These are phyloP conservation scores for Nannochloris sp. DNA, from an alignment of 139 green algal genomes.

Conservation along the genomic window DNA sequence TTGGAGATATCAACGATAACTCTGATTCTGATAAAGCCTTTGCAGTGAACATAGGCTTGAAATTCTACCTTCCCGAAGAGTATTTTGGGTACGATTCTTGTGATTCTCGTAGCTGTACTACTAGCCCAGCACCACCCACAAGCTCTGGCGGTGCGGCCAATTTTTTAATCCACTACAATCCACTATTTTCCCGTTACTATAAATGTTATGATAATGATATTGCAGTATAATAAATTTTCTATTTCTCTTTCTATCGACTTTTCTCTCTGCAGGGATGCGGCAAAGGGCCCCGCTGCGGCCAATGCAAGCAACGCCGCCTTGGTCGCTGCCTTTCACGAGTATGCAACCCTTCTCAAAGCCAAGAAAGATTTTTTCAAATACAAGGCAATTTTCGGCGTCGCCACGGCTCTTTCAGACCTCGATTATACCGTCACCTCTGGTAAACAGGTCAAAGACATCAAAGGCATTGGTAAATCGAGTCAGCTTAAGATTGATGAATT, in stretches of 20 bases:
- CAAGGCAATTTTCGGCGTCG: neutral
- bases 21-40: slow-evolving; percentile 44
- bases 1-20: slow-evolving; percentile 22
- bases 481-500: slow-evolving; percentile 17
- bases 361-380: slow-evolving; percentile 10
- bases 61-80: slow-evolving; percentile 47
- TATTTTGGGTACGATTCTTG: slow-evolving; percentile 48
- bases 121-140: too few species aligned
- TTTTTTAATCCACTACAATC: too few species aligned
- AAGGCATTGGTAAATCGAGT: slow-evolving; percentile 13
- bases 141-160: too few species aligned
- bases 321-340: slow-evolving; percentile 8
- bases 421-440: slow-evolving; percentile 4
- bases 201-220: too few species aligned
- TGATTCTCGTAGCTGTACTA: too few species aligned
- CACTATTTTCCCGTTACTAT: too few species aligned
- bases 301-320: neutral
- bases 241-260: too few species aligned
- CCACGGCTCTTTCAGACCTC: neutral
- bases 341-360: neutral
- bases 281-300: neutral
- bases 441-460: slow-evolving; percentile 7
- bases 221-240: too few species aligned
- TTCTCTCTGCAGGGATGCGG: too few species aligned
- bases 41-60: slow-evolving; percentile 39